phyloP scores from a whole-genome alignment of 495 filamentous ascomycete species.

The Xylaria flabelliformis region DNA sequence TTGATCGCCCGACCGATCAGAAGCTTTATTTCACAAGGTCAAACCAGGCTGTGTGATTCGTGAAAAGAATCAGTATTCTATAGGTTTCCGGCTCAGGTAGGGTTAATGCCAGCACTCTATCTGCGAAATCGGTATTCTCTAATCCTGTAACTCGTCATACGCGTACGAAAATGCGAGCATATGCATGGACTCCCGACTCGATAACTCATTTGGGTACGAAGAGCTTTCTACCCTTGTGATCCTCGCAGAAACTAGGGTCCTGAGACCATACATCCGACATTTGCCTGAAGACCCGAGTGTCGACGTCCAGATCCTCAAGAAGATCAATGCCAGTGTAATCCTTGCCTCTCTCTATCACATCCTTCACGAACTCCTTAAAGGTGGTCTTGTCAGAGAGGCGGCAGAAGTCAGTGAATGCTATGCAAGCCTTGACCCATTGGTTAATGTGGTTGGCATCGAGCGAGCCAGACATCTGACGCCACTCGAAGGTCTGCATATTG shows the following conservation, averaged over 20 bases:
- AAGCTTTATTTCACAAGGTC: neutral
- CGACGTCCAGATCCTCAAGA: neutral
- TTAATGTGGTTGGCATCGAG: conserved; percentile 34
- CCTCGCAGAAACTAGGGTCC: conserved; percentile 3
- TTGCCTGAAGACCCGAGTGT: neutral
- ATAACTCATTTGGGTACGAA: conserved; percentile 1
- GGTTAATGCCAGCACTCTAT: neutral
- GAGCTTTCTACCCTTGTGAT: neutral
- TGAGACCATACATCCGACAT: neutral
- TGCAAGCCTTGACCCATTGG: conserved; percentile 31
- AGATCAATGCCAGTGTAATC: conserved; percentile 1
- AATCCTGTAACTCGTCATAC: neutral
- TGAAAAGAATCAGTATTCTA: neutral
- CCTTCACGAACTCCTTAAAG: neutral
- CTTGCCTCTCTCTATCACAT: neutral
- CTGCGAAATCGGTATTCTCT: neutral
- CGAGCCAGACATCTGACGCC: conserved; percentile 36
- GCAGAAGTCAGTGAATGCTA: conserved; percentile 32
- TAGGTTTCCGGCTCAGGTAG: neutral
- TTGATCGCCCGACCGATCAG: neutral
- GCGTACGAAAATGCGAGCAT: neutral
- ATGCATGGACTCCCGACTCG: neutral
- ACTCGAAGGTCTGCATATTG: conserved; percentile 38
- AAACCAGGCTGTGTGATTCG: neutral
- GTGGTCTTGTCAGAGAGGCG: conserved; percentile 22